These are phyloP conservation scores for Phytophthora fragariaefolia DNA, from an alignment of 352 stramenopile genomes.

Conservation along the genomic window DNA sequence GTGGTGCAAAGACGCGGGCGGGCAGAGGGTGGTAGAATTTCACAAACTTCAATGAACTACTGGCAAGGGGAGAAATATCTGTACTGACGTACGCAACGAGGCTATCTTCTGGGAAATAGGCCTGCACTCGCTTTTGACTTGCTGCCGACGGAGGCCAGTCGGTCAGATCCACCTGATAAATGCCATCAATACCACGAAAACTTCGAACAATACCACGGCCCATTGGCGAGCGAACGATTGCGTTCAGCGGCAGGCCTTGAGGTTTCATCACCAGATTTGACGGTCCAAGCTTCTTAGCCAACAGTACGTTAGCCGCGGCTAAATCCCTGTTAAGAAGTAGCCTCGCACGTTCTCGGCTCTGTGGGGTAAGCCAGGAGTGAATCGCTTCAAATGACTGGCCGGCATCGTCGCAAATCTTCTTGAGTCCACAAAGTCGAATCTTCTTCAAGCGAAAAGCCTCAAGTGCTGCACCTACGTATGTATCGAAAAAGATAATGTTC, in stretches of 20 bases:
- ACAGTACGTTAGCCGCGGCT: constrained; percentile 63
- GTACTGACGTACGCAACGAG: constrained; percentile 48
- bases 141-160: constrained; percentile 52
- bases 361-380: constrained; percentile 58
- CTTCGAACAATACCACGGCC: constrained; percentile 73
- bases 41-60: constrained; percentile 64
- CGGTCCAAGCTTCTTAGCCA: constrained; percentile 41
- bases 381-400: constrained; percentile 64
- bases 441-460: constrained; percentile 80
- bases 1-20: constrained; percentile 47
- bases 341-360: constrained; percentile 62
- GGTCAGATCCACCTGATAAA: constrained; percentile 83
- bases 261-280: constrained; percentile 61
- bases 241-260: constrained; percentile 66
- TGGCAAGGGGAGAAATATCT: constrained; percentile 44
- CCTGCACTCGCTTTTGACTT: constrained; percentile 53
- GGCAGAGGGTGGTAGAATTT: constrained; percentile 56
- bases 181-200: constrained; percentile 74
- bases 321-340: constrained; percentile 77
- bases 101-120: constrained; percentile 67
- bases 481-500: constrained; percentile 94
- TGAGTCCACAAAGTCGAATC: constrained; percentile 66
- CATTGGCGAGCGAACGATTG: constrained; percentile 67
- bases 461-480: constrained; percentile 86
- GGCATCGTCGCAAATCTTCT: constrained; percentile 72